Percentiles rank a stretch among this genome's conserved stretches.
Conservation (phyloP, 2,329 filamentous ascomycete genomes). For the Talaromyces sp. region DNA sequence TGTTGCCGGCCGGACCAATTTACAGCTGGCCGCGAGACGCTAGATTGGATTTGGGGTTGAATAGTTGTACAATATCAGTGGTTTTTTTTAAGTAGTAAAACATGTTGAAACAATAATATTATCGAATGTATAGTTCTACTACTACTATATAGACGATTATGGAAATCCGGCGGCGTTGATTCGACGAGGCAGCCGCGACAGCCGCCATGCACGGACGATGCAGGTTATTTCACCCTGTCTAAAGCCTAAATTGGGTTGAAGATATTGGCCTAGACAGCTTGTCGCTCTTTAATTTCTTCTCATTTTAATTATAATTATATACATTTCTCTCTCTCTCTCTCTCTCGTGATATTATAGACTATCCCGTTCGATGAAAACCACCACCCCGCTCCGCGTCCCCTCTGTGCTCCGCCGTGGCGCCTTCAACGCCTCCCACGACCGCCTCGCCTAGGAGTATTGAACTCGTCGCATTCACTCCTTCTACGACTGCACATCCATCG, state of each 20-base stretch:
- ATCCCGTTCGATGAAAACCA: not conserved
- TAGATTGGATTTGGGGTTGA: not conserved
- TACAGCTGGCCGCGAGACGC: conserved; percentile 30
- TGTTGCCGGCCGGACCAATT: conserved; percentile 72
- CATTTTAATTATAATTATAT: not conserved
- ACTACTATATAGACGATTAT: not conserved
- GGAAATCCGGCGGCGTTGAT: not conserved
- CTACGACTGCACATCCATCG: not conserved
- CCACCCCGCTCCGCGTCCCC: not conserved
- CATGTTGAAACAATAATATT: not conserved
- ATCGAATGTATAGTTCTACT: not conserved
- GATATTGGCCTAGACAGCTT: not conserved
- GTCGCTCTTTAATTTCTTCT: not conserved
- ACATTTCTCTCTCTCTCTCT: not conserved
- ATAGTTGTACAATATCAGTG: conserved; percentile 4
- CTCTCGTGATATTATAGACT: not conserved
- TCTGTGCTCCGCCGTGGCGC: conserved; percentile 19
- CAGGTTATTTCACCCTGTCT: not conserved
- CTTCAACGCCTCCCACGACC: conserved; percentile 11
- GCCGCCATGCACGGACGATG: not conserved
- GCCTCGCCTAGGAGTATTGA: conserved; percentile 23
- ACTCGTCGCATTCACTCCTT: conserved; percentile 24
- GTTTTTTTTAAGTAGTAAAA: not conserved
- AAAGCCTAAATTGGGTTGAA: not conserved
- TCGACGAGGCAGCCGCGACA: conserved; percentile 3